phyloP scores from a whole-genome alignment of 2,329 filamentous ascomycete genomes.

The Didymosphaeria variabile region DNA sequence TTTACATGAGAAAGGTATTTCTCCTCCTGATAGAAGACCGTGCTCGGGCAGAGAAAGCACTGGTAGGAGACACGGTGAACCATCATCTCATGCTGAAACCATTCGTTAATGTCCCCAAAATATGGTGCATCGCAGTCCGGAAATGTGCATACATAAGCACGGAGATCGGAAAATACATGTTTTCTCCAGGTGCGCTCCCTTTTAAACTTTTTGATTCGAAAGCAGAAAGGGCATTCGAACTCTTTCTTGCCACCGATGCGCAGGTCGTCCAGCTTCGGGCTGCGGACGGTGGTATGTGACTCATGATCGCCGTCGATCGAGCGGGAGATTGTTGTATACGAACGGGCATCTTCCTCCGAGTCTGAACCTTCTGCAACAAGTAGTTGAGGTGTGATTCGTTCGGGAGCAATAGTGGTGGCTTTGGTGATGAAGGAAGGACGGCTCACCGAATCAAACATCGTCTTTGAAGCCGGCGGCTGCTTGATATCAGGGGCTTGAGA shows the following conservation, averaged over 20 bases:
- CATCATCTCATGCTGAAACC: constrained; percentile 32
- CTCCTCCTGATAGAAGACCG: neutral
- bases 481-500: neutral
- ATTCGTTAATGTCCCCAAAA: constrained; percentile 27
- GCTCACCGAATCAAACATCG: constrained; percentile 14
- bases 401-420: constrained; percentile 22
- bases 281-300: constrained; percentile 6
- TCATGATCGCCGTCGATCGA: constrained; percentile 22
- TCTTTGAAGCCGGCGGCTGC: neutral
- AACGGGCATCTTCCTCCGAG: constrained; percentile 21
- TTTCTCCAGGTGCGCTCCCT: constrained; percentile 21
- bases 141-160: constrained; percentile 29
- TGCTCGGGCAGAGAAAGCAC: constrained; percentile 21
- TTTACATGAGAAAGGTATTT: constrained; percentile 21
- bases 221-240: constrained; percentile 32
- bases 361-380: constrained; percentile 20
- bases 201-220: constrained; percentile 23
- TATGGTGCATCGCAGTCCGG: constrained; percentile 19
- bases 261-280: constrained; percentile 25
- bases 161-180: constrained; percentile 30
- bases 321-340: constrained; percentile 25
- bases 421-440: constrained; percentile 25
- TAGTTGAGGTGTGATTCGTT: constrained; percentile 18
- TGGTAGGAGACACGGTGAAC: constrained; percentile 22
- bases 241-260: constrained; percentile 10